Evolutionary conservation across 2,329 filamentous ascomycete genomes (phyloP).

Genomic region (Colletotrichum limetticola): DNA sequence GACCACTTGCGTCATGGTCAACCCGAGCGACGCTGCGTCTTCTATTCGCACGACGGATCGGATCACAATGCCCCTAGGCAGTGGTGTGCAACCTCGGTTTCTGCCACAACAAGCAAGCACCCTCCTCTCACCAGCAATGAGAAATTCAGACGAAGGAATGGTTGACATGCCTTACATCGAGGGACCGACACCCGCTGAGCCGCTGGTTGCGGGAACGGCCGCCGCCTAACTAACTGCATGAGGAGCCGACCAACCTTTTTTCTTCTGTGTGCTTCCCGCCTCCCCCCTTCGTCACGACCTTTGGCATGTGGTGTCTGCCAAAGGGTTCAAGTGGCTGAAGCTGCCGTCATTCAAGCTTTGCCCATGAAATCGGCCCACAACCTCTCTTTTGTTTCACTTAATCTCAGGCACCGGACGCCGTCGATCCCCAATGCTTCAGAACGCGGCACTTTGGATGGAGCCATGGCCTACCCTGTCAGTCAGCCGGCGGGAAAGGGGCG

Average conservation of each 20-base stretch:
- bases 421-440: slow-evolving; percentile 28
- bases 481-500: too few relatives aligned
- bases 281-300: not conserved
- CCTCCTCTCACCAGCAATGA: slow-evolving; percentile 1
- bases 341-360: slow-evolving; percentile 22
- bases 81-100: slow-evolving; percentile 5
- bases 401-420: slow-evolving; percentile 16
- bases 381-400: slow-evolving; percentile 34
- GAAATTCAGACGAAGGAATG: slow-evolving; percentile 16
- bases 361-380: slow-evolving; percentile 13
- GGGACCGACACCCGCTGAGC: not conserved
- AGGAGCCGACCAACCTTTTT: not conserved
- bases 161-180: not conserved
- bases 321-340: not conserved
- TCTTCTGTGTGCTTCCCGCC: not conserved
- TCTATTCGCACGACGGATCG: not conserved
- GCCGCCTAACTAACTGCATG: slow-evolving; percentile 20
- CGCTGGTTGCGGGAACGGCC: slow-evolving; percentile 21
- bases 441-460: slow-evolving; percentile 20
- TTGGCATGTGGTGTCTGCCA: not conserved
- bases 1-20: slow-evolving; percentile 16
- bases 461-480: slow-evolving; percentile 9
- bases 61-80: not conserved
- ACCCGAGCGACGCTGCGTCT: not conserved
- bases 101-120: slow-evolving; percentile 19